Conservation (phyloP, 2,329 filamentous ascomycete genomes). For the Phoma sp. region DNA sequence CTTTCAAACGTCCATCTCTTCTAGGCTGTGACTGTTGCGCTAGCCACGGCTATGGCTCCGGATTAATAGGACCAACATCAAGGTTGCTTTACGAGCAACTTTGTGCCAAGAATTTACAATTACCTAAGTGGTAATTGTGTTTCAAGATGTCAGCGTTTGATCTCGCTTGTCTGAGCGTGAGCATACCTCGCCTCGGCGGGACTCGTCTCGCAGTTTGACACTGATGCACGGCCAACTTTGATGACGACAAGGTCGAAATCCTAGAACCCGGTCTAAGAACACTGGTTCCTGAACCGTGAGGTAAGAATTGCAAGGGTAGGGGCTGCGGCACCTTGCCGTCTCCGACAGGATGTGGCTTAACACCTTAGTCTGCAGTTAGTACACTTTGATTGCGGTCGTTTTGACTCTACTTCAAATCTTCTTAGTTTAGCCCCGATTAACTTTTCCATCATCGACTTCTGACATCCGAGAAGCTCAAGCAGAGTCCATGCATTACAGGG, state of each 20-base stretch:
- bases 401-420: not conserved
- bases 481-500: slow-evolving; percentile 6
- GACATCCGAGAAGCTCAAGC: not conserved
- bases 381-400: not conserved
- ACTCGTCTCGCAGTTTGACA: not conserved
- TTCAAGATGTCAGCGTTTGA: not conserved
- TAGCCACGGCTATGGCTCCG: slow-evolving; percentile 4
- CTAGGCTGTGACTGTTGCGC: slow-evolving; percentile 1
- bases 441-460: slow-evolving; percentile 8
- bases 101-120: not conserved
- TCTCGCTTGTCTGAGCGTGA: not conserved
- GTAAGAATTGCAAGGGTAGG: slow-evolving; percentile 4
- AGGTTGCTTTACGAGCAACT: not conserved
- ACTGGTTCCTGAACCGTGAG: slow-evolving; percentile 7
- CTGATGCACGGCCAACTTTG: not conserved
- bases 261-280: not conserved
- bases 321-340: slow-evolving; percentile 3
- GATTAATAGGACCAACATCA: not conserved
- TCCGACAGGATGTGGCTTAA: slow-evolving; percentile 3
- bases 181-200: not conserved
- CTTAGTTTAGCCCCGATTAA: slow-evolving; percentile 7
- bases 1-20: slow-evolving; percentile 11
- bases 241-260: not conserved
- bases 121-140: not conserved
- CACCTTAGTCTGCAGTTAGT: not conserved